A percentile compares a stretch with the other conserved stretches of the same genome.
phyloP scores from a whole-genome alignment of 1,139 yeast species.

The Casaregolazyma suthepensis region DNA sequence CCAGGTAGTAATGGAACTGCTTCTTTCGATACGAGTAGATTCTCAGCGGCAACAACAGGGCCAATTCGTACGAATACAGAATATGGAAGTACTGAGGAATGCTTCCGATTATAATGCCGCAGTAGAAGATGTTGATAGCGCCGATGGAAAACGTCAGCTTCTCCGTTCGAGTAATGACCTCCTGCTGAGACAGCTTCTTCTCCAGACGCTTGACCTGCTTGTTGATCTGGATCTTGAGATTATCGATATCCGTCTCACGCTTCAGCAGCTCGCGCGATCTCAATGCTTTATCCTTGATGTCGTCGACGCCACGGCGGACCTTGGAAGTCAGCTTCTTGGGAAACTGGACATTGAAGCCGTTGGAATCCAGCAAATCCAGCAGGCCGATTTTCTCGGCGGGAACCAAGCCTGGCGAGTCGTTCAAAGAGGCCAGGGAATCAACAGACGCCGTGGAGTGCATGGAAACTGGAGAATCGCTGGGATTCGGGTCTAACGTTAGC shows the following conservation, averaged over 20 bases:
- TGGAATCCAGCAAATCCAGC: conserved; percentile 32
- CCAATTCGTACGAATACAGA: conserved; percentile 59
- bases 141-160: conserved; percentile 77
- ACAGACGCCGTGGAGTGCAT: conserved; percentile 16
- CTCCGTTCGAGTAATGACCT: conserved; percentile 55
- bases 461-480: background rate
- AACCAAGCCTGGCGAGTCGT: conserved; percentile 16
- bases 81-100: conserved; percentile 73
- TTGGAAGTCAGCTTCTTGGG: conserved; percentile 25
- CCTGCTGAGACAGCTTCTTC: conserved; percentile 39
- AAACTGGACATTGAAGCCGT: conserved; percentile 29
- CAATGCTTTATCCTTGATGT: conserved; percentile 27
- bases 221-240: conserved; percentile 25
- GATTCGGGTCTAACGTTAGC: background rate
- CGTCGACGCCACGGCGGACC: conserved; percentile 27
- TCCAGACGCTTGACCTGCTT: conserved; percentile 52
- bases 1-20: conserved; percentile 79
- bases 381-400: conserved; percentile 27
- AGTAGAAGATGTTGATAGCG: conserved; percentile 57
- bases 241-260: conserved; percentile 31
- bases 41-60: conserved; percentile 74
- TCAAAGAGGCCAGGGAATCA: conserved; percentile 20
- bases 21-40: conserved; percentile 74
- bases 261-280: conserved; percentile 26
- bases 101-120: conserved; percentile 74